phyloP scores from a whole-genome alignment of 2,329 filamentous ascomycete species.

The Cyphellophora europaea region DNA sequence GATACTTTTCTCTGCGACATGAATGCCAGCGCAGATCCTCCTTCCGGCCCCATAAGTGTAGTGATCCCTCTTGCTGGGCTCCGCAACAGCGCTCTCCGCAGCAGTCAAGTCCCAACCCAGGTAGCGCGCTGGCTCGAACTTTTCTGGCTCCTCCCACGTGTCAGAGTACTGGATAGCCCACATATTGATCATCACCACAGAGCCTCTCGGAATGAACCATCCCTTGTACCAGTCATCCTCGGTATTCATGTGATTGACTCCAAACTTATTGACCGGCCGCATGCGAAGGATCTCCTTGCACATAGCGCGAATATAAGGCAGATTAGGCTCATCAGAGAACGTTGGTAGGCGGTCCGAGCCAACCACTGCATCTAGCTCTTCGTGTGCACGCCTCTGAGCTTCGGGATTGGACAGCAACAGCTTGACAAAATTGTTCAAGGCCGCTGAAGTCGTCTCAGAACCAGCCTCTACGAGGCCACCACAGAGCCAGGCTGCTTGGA shows the following conservation, averaged over 20 bases:
- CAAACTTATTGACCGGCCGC: constrained; percentile 36
- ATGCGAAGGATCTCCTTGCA: constrained; percentile 23
- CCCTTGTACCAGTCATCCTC: constrained; percentile 18
- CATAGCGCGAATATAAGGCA: constrained; percentile 44
- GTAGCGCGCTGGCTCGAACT: constrained; percentile 12
- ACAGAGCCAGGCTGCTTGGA: constrained; percentile 11
- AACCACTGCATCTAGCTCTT: constrained; percentile 41
- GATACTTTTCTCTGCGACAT: constrained; percentile 24
- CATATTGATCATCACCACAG: constrained; percentile 13
- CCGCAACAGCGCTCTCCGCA: constrained; percentile 25
- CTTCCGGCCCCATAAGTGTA: constrained; percentile 23
- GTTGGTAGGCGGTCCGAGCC: constrained; percentile 38
- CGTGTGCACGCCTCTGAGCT: constrained; percentile 35
- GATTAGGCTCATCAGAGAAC: constrained; percentile 36
- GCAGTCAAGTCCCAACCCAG: constrained; percentile 19
- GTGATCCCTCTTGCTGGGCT: constrained; percentile 21
- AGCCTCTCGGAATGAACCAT: constrained; percentile 16
- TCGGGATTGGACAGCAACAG: constrained; percentile 31
- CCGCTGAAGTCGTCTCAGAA: constrained; percentile 17
- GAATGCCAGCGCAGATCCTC: constrained; percentile 23
- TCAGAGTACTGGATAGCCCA: constrained; percentile 11
- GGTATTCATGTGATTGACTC: constrained; percentile 17
- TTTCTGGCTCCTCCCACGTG: constrained; percentile 10
- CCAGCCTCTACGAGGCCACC: constrained; percentile 18
- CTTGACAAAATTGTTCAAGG: constrained; percentile 13